Evolutionary conservation across 2,329 filamentous ascomycete genomes (phyloP).

Genomic region (Neodidymelliopsis sp.): DNA sequence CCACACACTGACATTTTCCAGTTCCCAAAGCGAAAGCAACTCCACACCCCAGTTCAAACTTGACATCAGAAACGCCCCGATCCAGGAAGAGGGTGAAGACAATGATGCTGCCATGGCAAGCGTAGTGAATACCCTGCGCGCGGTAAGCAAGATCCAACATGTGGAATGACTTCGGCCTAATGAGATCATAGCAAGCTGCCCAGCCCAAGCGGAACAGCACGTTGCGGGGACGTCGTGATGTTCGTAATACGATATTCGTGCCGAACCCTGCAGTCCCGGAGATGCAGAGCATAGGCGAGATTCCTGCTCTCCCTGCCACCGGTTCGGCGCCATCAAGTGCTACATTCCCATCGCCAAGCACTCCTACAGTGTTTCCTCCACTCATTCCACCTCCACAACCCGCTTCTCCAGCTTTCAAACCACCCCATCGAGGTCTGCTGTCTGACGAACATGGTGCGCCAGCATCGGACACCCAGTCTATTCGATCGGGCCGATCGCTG

Average conservation of each 20-base stretch:
- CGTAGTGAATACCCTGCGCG: slow-evolving; percentile 75
- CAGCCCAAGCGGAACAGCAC: slow-evolving; percentile 70
- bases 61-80: slow-evolving; percentile 79
- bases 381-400: slow-evolving; percentile 42
- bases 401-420: slow-evolving; percentile 46
- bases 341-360: slow-evolving; percentile 19
- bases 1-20: slow-evolving; percentile 15
- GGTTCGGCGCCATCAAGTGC: slow-evolving; percentile 22
- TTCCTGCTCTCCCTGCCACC: slow-evolving; percentile 31
- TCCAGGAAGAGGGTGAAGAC: slow-evolving; percentile 78
- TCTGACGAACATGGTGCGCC: slow-evolving; percentile 61
- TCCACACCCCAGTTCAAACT: slow-evolving; percentile 71
- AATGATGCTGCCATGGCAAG: slow-evolving; percentile 77
- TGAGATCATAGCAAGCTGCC: slow-evolving; percentile 58
- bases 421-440: slow-evolving; percentile 44
- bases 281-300: slow-evolving; percentile 47
- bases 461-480: slow-evolving; percentile 86
- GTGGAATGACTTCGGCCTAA: slow-evolving; percentile 23
- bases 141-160: slow-evolving; percentile 47
- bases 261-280: slow-evolving; percentile 57
- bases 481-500: slow-evolving; percentile 85
- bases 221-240: slow-evolving; percentile 85
- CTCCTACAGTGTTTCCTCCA: slow-evolving; percentile 21
- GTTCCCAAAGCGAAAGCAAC: slow-evolving; percentile 35
- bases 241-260: slow-evolving; percentile 88